These are phyloP conservation scores for Paulinella micropora DNA, from an alignment of 78 protist species.

Conservation along the genomic window DNA sequence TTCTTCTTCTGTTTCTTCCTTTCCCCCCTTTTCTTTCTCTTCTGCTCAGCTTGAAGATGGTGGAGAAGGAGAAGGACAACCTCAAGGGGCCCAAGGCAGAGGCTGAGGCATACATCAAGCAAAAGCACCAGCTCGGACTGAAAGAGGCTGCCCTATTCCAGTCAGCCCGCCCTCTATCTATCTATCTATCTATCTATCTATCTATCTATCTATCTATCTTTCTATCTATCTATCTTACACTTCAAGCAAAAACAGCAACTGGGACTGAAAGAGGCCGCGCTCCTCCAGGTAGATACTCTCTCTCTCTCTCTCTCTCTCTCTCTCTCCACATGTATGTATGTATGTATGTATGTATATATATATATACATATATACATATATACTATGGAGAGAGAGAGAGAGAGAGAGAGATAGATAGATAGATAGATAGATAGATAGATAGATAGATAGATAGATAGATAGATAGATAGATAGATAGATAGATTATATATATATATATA, in stretches of 20 bases:
- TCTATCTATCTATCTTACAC: background rate
- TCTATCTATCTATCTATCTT: too few relatives aligned
- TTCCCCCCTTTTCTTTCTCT: too few relatives aligned
- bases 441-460: background rate
- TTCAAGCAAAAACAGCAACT: background rate
- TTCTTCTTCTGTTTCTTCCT: too few relatives aligned
- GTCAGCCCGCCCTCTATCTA: too few relatives aligned
- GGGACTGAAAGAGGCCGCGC: too few relatives aligned
- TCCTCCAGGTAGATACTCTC: too few relatives aligned
- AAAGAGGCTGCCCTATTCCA: too few relatives aligned
- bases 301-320: too few relatives aligned
- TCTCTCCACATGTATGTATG: background rate
- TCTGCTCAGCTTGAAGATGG: slow-evolving; percentile 39
- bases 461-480: background rate
- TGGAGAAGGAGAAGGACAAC: slow-evolving; percentile 38
- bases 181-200: too few relatives aligned
- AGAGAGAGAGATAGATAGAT: background rate
- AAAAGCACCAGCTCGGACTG: slow-evolving; percentile 30
- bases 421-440: background rate
- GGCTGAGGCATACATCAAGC: slow-evolving; percentile 63
- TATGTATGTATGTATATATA: background rate
- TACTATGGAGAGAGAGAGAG: background rate
- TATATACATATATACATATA: background rate
- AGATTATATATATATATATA: background rate
- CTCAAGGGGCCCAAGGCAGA: slow-evolving; percentile 56